These are phyloP conservation scores for Aspergillus saccharolyticus DNA, from an alignment of 495 filamentous ascomycete genomes.

Conservation along the genomic window DNA sequence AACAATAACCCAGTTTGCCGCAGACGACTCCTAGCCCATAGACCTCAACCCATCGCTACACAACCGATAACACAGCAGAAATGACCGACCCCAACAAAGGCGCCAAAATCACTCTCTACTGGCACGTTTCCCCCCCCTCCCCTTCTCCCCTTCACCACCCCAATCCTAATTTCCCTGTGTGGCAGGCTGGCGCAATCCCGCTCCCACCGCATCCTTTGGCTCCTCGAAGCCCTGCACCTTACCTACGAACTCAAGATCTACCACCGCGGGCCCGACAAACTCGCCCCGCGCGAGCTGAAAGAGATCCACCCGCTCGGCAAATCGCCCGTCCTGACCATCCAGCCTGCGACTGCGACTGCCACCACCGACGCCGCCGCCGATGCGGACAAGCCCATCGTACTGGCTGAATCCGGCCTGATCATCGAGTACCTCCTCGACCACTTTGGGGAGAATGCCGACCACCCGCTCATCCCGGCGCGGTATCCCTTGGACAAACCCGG, in stretches of 20 bases:
- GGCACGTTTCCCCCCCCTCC: conserved; percentile 42
- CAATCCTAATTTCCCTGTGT: background rate
- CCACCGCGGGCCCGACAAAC: conserved; percentile 54
- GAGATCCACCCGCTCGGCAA: conserved; percentile 82
- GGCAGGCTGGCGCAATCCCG: conserved; percentile 48
- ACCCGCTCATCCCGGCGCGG: conserved; percentile 56
- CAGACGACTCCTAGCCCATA: too few relatives aligned
- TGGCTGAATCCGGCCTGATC: conserved; percentile 79
- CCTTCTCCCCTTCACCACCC: background rate
- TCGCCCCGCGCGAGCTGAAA: conserved; percentile 69
- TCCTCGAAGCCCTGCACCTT: conserved; percentile 78
- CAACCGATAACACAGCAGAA: background rate
- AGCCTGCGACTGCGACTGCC: conserved; percentile 24
- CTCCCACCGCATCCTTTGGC: conserved; percentile 81
- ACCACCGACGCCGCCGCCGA: conserved; percentile 17
- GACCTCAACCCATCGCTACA: background rate
- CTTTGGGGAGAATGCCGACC: conserved; percentile 46
- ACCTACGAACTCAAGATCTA: conserved; percentile 72
- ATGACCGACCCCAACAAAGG: conserved; percentile 36
- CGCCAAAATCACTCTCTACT: conserved; percentile 71
- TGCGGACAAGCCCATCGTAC: conserved; percentile 58
- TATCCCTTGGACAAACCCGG: conserved; percentile 47
- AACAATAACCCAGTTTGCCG: too few relatives aligned
- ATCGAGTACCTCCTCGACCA: conserved; percentile 76
- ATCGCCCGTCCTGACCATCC: conserved; percentile 65